phyloP scores from a whole-genome alignment of 163 green algal genomes.

The Chloromonas sp. region DNA sequence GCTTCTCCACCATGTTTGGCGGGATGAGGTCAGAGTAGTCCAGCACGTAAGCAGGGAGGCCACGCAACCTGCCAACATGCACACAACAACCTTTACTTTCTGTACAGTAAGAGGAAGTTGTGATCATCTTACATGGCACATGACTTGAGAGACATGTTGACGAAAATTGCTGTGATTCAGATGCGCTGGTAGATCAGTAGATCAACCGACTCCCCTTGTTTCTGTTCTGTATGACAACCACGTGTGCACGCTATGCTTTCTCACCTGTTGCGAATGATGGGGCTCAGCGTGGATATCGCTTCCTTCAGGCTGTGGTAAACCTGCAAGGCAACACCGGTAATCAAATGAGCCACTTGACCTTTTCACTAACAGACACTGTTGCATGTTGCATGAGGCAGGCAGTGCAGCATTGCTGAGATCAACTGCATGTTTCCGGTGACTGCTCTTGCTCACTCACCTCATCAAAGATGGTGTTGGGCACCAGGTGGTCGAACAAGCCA shows the following conservation, averaged over 20 bases:
- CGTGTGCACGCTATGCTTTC: not conserved
- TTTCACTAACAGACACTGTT: no score
- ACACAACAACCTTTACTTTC: not conserved
- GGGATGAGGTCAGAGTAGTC: slow-evolving; percentile 78
- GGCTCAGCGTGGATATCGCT: slow-evolving; percentile 55
- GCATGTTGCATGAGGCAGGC: no score
- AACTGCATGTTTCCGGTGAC: no score
- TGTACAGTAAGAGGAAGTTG: no score
- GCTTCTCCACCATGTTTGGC: slow-evolving; percentile 67
- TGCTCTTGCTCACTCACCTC: not conserved
- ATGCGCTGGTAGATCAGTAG: no score
- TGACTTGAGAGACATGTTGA: no score
- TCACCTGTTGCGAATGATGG: slow-evolving; percentile 62
- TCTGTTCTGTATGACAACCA: no score
- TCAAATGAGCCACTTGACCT: no score
- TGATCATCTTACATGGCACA: no score
- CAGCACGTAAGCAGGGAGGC: slow-evolving; percentile 69
- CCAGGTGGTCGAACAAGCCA: slow-evolving; percentile 41
- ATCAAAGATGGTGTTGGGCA: slow-evolving; percentile 31
- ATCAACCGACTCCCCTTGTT: not conserved
- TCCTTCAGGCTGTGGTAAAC: slow-evolving; percentile 51
- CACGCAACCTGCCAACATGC: slow-evolving; percentile 35
- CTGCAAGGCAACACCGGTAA: no score
- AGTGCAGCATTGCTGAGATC: no score
- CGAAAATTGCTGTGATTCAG: no score